Evolutionary conservation across 2,329 filamentous ascomycete species (phyloP).

Genomic region (Rutstroemia sp.): DNA sequence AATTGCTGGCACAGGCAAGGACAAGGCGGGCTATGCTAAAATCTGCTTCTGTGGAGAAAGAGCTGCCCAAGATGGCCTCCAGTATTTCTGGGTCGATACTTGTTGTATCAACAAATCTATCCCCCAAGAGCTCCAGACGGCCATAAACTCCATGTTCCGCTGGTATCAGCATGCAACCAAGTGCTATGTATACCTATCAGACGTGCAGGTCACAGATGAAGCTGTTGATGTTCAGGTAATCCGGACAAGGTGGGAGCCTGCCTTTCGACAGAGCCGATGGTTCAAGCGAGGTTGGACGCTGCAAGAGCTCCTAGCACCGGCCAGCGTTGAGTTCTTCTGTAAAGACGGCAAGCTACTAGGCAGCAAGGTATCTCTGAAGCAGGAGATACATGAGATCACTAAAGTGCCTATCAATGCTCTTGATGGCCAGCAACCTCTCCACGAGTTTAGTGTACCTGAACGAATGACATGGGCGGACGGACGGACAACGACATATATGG

Average conservation of each 20-base stretch:
- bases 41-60: constrained; percentile 1
- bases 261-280: background rate
- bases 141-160: constrained; percentile 16
- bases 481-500: constrained; percentile 28
- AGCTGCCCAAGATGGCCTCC: constrained; percentile 4
- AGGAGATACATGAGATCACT: background rate
- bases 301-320: background rate
- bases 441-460: background rate
- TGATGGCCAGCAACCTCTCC: background rate
- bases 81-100: background rate
- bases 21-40: constrained; percentile 7
- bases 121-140: constrained; percentile 9
- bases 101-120: too few species aligned
- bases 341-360: background rate
- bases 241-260: background rate
- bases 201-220: constrained; percentile 6
- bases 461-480: constrained; percentile 32
- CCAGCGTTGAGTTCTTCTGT: background rate
- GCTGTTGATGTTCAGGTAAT: constrained; percentile 10
- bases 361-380: background rate
- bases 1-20: background rate
- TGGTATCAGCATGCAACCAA: constrained; percentile 14
- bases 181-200: constrained; percentile 15
- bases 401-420: background rate
- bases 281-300: constrained; percentile 1